These are phyloP conservation scores for Phytophthora agathidicida DNA, from an alignment of 352 stramenopile species.

Conservation along the genomic window DNA sequence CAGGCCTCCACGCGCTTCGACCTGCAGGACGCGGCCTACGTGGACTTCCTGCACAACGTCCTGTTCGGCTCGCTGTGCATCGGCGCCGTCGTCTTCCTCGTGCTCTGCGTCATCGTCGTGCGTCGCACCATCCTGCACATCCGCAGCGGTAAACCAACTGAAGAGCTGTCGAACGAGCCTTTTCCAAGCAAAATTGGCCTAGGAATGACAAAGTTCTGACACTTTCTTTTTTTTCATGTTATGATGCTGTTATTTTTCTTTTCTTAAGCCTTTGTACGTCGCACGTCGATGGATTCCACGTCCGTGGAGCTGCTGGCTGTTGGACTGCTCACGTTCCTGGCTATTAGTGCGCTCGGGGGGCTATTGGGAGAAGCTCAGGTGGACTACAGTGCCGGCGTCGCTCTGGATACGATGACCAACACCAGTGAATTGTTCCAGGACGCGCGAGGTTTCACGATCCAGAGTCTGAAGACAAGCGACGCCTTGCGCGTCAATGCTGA, in stretches of 20 bases:
- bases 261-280: conserved; percentile 47
- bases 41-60: conserved; percentile 72
- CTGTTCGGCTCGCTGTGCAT: conserved; percentile 70
- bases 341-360: conserved; percentile 70
- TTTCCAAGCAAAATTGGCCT: not conserved
- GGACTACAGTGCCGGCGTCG: conserved; percentile 81
- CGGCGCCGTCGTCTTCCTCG: conserved; percentile 65
- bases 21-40: conserved; percentile 54
- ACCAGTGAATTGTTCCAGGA: conserved; percentile 58
- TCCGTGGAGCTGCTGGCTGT: conserved; percentile 75
- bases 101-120: conserved; percentile 71
- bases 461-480: conserved; percentile 45
- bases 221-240: not conserved
- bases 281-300: conserved; percentile 51
- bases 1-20: conserved; percentile 58
- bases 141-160: conserved; percentile 53
- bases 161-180: not conserved
- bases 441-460: conserved; percentile 38
- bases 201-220: conserved; percentile 14
- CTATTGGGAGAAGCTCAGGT: conserved; percentile 81
- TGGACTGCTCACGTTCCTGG: conserved; percentile 72
- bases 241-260: conserved; percentile 7
- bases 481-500: conserved; percentile 55
- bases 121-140: conserved; percentile 76
- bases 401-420: conserved; percentile 79